Evolutionary conservation across 805 yeast species (phyloP), one percentile per base, ranked within the genome.

Genomic region (Starmerella apicola): DNA sequence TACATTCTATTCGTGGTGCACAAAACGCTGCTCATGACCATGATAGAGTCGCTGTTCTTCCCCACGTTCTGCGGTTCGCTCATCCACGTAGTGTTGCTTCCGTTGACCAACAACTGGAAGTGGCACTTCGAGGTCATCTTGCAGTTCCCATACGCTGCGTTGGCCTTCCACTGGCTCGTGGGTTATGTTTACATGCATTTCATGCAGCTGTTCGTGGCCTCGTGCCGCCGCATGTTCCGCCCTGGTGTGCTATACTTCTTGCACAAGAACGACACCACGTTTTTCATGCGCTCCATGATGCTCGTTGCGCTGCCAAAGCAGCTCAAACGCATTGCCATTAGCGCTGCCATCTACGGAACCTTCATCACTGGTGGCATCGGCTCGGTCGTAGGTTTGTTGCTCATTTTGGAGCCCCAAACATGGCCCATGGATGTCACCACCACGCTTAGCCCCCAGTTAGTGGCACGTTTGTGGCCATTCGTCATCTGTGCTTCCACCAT

Each of bases 261-360:
- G 44, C 71, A 95, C 51, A 84, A 94, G 18, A 95, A 95, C 4
- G 95, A 85, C 51, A 96, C 91, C 56, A 95, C 94, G 29, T 80
- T 82, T 51, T 77, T 84, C 34, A 70, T 88, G 31, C 88, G 84
- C 49, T 95, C 86, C 55, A 91, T 94, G 1, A 60, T 91, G 38
- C 78, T 81, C 42, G 75, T 81, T 49, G 81, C 95, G 1, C 70
- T 88, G 52, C 47, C 60, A 7, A 63, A 78, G 34, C 96, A 91
- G 56, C 46, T 86, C 18, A 74, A 79, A 22, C 68, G 94, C 22
- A 88, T 77, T 16, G 65, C 73, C 33, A 81, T 82, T 16, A 86
- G 86, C 54, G 50, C 46, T 18, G 19, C 36, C 3, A 43, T 53
- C 16, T 59, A 60, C 39, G 43, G 46, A 1, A 64, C 72, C 1